Percentiles rank a stretch among this genome's conserved stretches.
These are phyloP conservation scores for Nakaseomyces kungkrabaensis DNA, from an alignment of 1,139 yeast species.

Conservation along the genomic window DNA sequence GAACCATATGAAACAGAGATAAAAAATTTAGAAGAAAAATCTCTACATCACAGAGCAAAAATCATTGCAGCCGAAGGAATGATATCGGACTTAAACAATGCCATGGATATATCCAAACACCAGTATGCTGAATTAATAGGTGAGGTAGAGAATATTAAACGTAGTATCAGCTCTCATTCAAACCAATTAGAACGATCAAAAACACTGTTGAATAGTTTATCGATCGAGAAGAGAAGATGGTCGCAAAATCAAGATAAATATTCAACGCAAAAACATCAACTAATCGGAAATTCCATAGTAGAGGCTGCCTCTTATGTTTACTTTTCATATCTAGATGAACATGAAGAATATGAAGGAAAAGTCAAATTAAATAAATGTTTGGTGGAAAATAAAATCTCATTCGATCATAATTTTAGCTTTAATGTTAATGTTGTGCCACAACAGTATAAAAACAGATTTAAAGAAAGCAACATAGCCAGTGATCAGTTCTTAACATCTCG, in stretches of 20 bases:
- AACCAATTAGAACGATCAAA: constrained; percentile 54
- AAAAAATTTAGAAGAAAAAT: constrained; percentile 44
- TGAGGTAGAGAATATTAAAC: constrained; percentile 65
- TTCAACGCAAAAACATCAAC: constrained; percentile 35
- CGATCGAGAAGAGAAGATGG: constrained; percentile 75
- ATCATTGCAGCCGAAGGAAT: constrained; percentile 72
- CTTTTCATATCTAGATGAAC: constrained; percentile 52
- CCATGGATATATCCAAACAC: constrained; percentile 58
- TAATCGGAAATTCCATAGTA: constrained; percentile 59
- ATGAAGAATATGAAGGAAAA: constrained; percentile 6
- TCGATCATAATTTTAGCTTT: constrained; percentile 33
- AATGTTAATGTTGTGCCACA: constrained; percentile 36
- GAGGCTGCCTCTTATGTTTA: constrained; percentile 55
- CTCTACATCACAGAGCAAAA: constrained; percentile 53
- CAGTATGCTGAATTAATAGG: constrained; percentile 66
- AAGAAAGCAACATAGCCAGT: constrained; percentile 40
- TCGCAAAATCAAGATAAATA: constrained; percentile 44
- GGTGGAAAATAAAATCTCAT: constrained; percentile 33
- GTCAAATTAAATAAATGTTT: constrained; percentile 38
- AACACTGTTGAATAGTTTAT: constrained; percentile 50
- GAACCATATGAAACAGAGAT: constrained; percentile 73
- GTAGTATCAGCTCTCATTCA: constrained; percentile 58
- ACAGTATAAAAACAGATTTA: constrained; percentile 42
- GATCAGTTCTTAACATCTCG: constrained; percentile 46
- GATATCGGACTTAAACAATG: constrained; percentile 63